These are phyloP conservation scores for Myxozyma kluyveri DNA, from an alignment of 805 yeast genomes.

Conservation along the genomic window DNA sequence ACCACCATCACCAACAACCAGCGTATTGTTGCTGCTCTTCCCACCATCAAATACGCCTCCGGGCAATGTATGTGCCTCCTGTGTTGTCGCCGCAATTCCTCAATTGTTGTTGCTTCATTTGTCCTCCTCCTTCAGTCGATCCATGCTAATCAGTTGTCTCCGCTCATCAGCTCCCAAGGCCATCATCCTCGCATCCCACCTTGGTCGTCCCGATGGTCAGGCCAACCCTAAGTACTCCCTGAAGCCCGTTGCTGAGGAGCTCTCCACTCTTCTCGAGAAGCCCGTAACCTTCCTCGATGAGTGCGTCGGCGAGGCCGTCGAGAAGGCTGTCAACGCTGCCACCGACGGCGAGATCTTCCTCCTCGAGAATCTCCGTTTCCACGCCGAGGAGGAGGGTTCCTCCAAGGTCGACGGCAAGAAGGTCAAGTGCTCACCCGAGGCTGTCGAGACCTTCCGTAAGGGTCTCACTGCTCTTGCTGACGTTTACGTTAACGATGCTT, in stretches of 20 bases:
- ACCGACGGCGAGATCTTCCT: conserved; percentile 72
- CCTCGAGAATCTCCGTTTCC: conserved; percentile 97
- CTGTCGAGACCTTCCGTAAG: conserved; percentile 81
- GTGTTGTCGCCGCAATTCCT: too few species aligned
- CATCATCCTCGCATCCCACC: conserved; percentile 90
- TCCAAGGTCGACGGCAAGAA: conserved; percentile 90
- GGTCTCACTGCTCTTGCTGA: conserved; percentile 91
- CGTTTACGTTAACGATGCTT: conserved; percentile 95
- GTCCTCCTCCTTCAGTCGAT: background rate
- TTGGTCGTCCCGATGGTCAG: conserved; percentile 99
- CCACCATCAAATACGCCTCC: conserved; percentile 93
- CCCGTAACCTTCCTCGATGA: conserved; percentile 80
- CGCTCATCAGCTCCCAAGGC: conserved; percentile 69
- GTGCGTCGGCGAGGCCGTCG: conserved; percentile 91
- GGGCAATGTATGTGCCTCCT: conserved; percentile 49
- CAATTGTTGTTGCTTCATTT: too few species aligned
- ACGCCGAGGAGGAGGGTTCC: conserved; percentile 87
- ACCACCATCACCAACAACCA: conserved; percentile 97
- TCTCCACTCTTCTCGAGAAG: conserved; percentile 69
- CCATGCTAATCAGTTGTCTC: background rate
- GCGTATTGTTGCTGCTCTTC: conserved; percentile 98
- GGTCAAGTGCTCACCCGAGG: conserved; percentile 85
- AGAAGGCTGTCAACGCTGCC: conserved; percentile 70
- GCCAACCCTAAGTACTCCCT: conserved; percentile 79
- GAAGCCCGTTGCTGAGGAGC: conserved; percentile 89